Evolutionary conservation across 2,329 filamentous ascomycete species (phyloP), one percentile per base, ranked within the genome.

Genomic region (Colletotrichum liaoningense): DNA sequence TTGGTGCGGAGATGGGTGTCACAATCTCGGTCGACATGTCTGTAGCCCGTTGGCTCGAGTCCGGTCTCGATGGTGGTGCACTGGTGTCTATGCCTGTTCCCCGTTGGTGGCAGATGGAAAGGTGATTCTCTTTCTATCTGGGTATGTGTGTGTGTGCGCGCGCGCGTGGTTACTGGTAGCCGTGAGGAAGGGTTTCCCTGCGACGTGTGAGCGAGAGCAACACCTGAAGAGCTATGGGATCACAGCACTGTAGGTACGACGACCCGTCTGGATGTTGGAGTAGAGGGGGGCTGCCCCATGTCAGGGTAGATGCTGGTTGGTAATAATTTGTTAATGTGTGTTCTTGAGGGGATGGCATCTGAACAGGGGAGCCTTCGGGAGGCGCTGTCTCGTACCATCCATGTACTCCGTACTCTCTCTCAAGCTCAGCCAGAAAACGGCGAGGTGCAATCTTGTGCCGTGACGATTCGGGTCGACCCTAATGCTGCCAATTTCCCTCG

Each of bases 1-100:
- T 22, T 64, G 57, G 58, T 67, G 72, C 67, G 72, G 72, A 74
- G 72, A 74, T 65, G 72, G 58, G 38, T 67, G 57, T 74, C 68
- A 65, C 71, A 66, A 65, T 70, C 60, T 70, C 46, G 55, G 60
- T 65, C 35, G 70, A 55, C 38, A 35, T 49, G 60, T 60, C 46
- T 70, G 46, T 60, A 59, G 35, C 66, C 57, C 49, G n/a, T 33
- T 56, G 52, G 52, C 38, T 42, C 54, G 55, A 56, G 67, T 24
- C 67, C 56, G 38, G 26, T 56, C 66, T 59, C 11, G n/a, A 24
- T 55, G 46, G 54, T n/a, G 42, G 49, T 38, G 30, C 28, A 26
- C 46, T 16, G 59, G 42, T 28, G 14, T 16, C 30, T 54, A 19
- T 54, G 12, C n/a, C 46, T 54, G 28, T 54, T 52, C n/a, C 16